Evolutionary conservation across 805 yeast species (phyloP), one percentile per base, ranked within the genome.

Genomic region (Candida incommunis): DNA sequence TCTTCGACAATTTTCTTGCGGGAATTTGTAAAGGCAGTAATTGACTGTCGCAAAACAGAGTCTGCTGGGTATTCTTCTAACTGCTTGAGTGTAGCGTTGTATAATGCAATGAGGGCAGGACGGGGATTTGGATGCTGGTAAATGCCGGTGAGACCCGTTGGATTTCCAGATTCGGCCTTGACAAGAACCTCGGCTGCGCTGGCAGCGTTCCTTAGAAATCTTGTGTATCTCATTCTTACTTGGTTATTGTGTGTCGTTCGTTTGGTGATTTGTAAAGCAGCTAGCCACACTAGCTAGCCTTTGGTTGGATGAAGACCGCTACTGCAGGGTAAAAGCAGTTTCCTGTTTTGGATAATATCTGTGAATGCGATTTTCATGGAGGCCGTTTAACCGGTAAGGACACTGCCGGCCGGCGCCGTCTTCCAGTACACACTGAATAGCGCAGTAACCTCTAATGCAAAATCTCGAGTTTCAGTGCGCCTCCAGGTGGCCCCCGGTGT

Each of bases 81-180:
- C 41, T 74, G 70, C 35, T 65, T 62, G 55, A 84, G 66, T 1
- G 95, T 85, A 47, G 80, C 74, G 52, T 74, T 74, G 66, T 85
- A 85, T 41, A 85, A 66, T 29, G 81, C 72, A 46, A 76, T 66
- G 54, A 85, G 69, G 2, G 87, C 83, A 2, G 90, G 88, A 61
- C 85, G 75, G 45, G 95, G 94, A 59, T 80, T 74, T 43, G 94
- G 94, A 62, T 83, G 92, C 60, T 80, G 82, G 56, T 66, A 70
- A 50, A 85, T 62, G 2, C 92, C 94, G 2, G 95, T 74, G 49
- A 85, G 54, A 51, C 95, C 95, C 20, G 94, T 85, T 24, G 90
- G 90, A 54, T 76, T 46, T 68, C 86, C 87, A 29, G 67, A 65
- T 2, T 72, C 70, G 11, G 84, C 66, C 55, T 70, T 75, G 48